A percentile compares a stretch with the other conserved stretches of the same genome.
phyloP scores from a whole-genome alignment of 129 eudicot genomes.

The Flaveria ramosissima region DNA sequence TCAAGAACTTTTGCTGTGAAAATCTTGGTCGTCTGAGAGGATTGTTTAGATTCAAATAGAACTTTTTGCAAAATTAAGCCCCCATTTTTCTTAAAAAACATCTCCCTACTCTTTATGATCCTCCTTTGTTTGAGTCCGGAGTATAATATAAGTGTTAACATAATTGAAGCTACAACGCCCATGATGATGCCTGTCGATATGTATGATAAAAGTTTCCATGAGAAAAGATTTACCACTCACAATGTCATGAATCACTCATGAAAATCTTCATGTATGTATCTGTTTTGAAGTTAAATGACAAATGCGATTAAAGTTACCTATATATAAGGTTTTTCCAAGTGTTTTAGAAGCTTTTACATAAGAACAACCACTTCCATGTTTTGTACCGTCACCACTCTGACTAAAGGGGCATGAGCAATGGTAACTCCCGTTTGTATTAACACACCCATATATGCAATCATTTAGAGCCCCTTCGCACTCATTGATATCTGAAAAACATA shows the following conservation, averaged over 20 bases:
- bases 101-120: conserved; percentile 27
- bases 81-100: conserved; percentile 25
- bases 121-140: conserved; percentile 22
- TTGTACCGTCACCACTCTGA: conserved; percentile 25
- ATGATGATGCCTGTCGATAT: conserved; percentile 9
- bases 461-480: conserved; percentile 24
- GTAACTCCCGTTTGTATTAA: conserved; percentile 23
- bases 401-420: conserved; percentile 19
- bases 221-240: not conserved
- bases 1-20: conserved; percentile 20
- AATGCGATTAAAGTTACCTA: not conserved
- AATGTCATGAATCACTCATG: too few relatives aligned
- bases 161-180: conserved; percentile 20
- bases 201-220: not conserved
- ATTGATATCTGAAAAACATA: conserved; percentile 17
- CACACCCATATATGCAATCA: conserved; percentile 11
- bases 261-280: too few relatives aligned
- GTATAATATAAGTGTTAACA: conserved; percentile 13
- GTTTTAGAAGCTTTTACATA: not conserved
- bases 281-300: not conserved
- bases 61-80: conserved; percentile 15
- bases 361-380: conserved; percentile 24
- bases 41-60: conserved; percentile 23
- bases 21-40: conserved; percentile 14
- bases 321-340: not conserved